Percentiles rank a stretch among this genome's conserved stretches.
phyloP scores from a whole-genome alignment of 345 rosid genomes.

The Cardamine resedifolia region DNA sequence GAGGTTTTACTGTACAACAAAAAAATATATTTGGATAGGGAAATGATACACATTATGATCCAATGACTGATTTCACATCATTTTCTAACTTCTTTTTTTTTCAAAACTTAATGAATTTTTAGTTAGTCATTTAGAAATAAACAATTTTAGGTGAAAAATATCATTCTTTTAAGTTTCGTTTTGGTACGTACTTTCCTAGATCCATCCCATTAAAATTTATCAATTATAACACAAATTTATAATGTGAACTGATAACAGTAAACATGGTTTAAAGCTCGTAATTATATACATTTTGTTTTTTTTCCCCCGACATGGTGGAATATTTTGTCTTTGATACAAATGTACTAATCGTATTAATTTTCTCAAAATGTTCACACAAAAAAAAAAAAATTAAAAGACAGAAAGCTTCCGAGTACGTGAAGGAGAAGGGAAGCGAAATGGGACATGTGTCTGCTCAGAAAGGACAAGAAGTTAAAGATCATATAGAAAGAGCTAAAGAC shows the following conservation, averaged over 20 bases:
- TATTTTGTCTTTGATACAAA: too few species aligned
- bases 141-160: neutral
- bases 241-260: neutral
- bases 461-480: slow-evolving; percentile 29
- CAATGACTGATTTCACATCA: neutral
- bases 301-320: neutral
- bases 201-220: neutral
- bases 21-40: neutral
- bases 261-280: neutral
- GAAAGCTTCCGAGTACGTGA: slow-evolving; percentile 31
- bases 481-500: slow-evolving; percentile 32
- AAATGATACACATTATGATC: neutral
- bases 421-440: slow-evolving; percentile 23
- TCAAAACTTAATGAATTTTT: neutral
- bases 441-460: slow-evolving; percentile 15
- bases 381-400: slow-evolving; percentile 31
- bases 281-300: neutral
- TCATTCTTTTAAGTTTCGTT: neutral
- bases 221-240: neutral
- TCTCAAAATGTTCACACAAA: neutral
- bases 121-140: neutral
- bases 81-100: neutral
- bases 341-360: neutral
- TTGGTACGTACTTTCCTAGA: too few species aligned
- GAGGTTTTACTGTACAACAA: too few species aligned